phyloP scores from a whole-genome alignment of 192 early-diverging fungal genomes.

The Coemansia nantahalensis region DNA sequence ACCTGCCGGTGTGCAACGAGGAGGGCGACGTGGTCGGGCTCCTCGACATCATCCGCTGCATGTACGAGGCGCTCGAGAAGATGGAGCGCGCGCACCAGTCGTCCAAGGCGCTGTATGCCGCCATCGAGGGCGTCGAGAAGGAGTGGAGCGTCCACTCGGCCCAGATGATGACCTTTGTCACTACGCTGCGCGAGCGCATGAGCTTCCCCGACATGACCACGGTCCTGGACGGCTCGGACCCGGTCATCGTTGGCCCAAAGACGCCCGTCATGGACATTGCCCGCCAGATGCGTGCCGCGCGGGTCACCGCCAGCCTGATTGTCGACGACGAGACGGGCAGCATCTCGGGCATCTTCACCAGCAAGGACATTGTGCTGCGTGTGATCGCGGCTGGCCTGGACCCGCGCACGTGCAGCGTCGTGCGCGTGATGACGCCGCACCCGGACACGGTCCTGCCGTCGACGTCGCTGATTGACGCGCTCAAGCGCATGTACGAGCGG shows the following conservation, averaged over 20 bases:
- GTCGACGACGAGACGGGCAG: conserved; percentile 61
- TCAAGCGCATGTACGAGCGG: conserved; percentile 84
- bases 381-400: conserved; percentile 86
- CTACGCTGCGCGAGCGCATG: conserved; percentile 76
- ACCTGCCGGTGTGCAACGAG: conserved; percentile 83
- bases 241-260: conserved; percentile 61
- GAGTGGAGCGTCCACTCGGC: conserved; percentile 73
- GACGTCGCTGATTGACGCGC: conserved; percentile 76
- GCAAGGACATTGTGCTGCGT: conserved; percentile 84
- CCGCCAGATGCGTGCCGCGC: conserved; percentile 67
- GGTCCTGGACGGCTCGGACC: conserved; percentile 68
- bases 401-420: conserved; percentile 86
- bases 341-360: conserved; percentile 91
- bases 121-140: conserved; percentile 75
- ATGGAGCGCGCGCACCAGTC: conserved; percentile 83
- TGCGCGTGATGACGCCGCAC: conserved; percentile 95
- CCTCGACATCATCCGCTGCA: conserved; percentile 82
- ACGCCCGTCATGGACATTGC: conserved; percentile 73
- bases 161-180: conserved; percentile 71
- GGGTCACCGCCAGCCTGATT: conserved; percentile 73
- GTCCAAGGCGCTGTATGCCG: conserved; percentile 76
- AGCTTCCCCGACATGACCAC: conserved; percentile 86
- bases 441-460: conserved; percentile 72
- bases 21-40: conserved; percentile 82
- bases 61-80: conserved; percentile 81